Evolutionary conservation across 805 yeast genomes (phyloP).

Genomic region (Ogataea thermomethanolica): DNA sequence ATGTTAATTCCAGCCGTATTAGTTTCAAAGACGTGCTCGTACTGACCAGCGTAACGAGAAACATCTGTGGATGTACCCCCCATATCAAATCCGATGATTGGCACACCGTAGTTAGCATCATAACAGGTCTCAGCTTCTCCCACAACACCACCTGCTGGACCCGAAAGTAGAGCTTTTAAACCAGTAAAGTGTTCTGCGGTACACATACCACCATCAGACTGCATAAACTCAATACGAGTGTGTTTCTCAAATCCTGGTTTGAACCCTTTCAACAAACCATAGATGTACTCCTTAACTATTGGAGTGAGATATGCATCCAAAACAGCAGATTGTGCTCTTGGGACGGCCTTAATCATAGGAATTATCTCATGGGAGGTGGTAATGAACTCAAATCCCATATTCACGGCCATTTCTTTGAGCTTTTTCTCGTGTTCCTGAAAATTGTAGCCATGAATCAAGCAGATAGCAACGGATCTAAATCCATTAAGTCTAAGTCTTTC

Average conservation of each 20-base stretch:
- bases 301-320: constrained; percentile 44
- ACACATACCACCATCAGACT: constrained; percentile 55
- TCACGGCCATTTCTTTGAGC: constrained; percentile 33
- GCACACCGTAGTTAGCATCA: constrained; percentile 29
- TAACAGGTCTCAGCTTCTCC: constrained; percentile 54
- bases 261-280: constrained; percentile 36
- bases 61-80: constrained; percentile 40
- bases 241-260: constrained; percentile 30
- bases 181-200: constrained; percentile 53
- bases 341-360: constrained; percentile 38
- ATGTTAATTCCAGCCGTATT: constrained; percentile 34
- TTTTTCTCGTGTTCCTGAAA: constrained; percentile 37
- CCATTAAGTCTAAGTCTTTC: constrained; percentile 24
- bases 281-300: constrained; percentile 37
- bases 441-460: constrained; percentile 38
- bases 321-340: constrained; percentile 40
- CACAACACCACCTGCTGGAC: constrained; percentile 64
- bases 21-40: constrained; percentile 32
- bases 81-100: constrained; percentile 36
- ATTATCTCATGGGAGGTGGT: constrained; percentile 36
- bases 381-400: constrained; percentile 48
- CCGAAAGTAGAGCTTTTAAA: constrained; percentile 49
- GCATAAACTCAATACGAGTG: constrained; percentile 51
- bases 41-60: constrained; percentile 31
- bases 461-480: constrained; percentile 33